Conservation (phyloP, 305 asterid species). For the Fraxinus greggii region DNA sequence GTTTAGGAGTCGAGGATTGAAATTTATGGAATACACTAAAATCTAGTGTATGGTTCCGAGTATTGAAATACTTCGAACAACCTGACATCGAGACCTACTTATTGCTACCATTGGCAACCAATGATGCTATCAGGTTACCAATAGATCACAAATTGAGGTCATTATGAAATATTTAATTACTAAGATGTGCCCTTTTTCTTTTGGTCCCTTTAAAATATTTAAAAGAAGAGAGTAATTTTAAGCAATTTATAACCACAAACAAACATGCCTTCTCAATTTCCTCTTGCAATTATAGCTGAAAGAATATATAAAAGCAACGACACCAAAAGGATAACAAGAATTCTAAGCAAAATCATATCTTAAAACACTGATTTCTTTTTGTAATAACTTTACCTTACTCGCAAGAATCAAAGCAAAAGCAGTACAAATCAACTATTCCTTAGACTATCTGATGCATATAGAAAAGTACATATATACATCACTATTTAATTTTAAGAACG, state of each 20-base stretch:
- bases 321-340: not conserved
- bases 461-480: not conserved
- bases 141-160: not conserved
- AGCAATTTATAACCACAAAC: not conserved
- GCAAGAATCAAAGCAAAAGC: not conserved
- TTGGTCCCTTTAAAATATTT: not conserved
- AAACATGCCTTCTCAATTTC: not conserved
- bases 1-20: too few relatives aligned
- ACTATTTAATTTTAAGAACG: not conserved
- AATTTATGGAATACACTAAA: not conserved
- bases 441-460: not conserved
- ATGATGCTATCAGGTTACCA: not conserved
- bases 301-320: not conserved
- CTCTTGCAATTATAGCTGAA: not conserved
- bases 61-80: not conserved
- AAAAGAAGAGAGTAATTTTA: too few relatives aligned
- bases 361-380: not conserved
- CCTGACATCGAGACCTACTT: too few relatives aligned
- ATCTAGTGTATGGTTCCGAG: not conserved
- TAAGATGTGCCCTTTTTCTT: not conserved
- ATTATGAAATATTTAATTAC: too few relatives aligned
- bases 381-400: not conserved
- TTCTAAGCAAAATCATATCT: not conserved
- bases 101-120: too few relatives aligned
- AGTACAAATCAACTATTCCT: not conserved